Evolutionary conservation across 78 protist genomes (phyloP).

Genomic region (Parvularia atlantis): DNA sequence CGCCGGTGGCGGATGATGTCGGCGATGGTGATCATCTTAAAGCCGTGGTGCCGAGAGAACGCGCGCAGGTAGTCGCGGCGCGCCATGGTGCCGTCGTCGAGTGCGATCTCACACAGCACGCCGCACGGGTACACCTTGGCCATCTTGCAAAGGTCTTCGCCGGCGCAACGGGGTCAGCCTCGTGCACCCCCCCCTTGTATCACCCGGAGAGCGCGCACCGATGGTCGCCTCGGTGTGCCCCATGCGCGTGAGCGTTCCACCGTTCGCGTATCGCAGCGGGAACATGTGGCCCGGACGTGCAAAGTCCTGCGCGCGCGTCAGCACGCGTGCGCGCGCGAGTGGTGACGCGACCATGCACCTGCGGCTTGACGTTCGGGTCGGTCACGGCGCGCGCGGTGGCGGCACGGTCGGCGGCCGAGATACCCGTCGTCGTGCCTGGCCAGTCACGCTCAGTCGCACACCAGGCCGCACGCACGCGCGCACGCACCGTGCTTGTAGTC

Average conservation of each 20-base stretch:
- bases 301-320: too few relatives aligned
- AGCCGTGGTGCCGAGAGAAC: slow-evolving; percentile 13
- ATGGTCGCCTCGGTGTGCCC: slow-evolving; percentile 62
- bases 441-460: background rate
- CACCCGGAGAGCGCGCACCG: too few relatives aligned
- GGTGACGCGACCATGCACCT: too few relatives aligned
- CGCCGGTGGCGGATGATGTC: slow-evolving; percentile 22
- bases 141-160: slow-evolving; percentile 17
- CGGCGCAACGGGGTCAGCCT: too few relatives aligned
- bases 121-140: slow-evolving; percentile 20
- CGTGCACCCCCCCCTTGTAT: too few relatives aligned
- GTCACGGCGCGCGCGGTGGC: slow-evolving; percentile 35
- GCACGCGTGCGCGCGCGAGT: too few relatives aligned
- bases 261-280: slow-evolving; percentile 33
- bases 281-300: slow-evolving; percentile 53
- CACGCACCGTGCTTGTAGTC: slow-evolving; percentile 17
- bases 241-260: slow-evolving; percentile 36
- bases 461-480: background rate
- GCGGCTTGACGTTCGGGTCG: background rate
- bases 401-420: slow-evolving; percentile 43
- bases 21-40: slow-evolving; percentile 38
- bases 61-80: slow-evolving; percentile 15
- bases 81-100: slow-evolving; percentile 35
- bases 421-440: slow-evolving; percentile 42
- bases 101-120: slow-evolving; percentile 22